Evolutionary conservation across 108 stramenopile species (phyloP).

Genomic region (Cyclotella atomus): DNA sequence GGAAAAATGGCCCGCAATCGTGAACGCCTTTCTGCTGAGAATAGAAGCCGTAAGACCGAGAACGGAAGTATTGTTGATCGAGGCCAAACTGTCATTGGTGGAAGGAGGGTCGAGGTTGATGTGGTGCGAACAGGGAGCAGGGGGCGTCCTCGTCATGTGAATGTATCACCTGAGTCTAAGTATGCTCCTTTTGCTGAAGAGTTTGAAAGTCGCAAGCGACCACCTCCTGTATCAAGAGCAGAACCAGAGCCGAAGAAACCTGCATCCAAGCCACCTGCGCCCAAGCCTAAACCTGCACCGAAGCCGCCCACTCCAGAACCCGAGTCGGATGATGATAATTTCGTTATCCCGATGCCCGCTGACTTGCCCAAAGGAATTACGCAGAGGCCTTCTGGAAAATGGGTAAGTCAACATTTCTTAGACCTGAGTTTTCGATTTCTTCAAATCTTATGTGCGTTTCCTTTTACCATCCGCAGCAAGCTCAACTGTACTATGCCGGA

Average conservation of each 20-base stretch:
- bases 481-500: conserved; percentile 84
- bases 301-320: not conserved
- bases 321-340: conserved; percentile 9
- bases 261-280: not conserved
- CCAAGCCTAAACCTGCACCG: not conserved
- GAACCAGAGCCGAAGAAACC: not conserved
- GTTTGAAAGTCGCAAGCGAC: not conserved
- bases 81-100: not conserved
- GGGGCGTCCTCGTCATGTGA: not conserved
- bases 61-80: not conserved
- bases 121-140: not conserved
- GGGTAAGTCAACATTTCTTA: conserved; percentile 42
- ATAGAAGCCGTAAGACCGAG: too few species aligned
- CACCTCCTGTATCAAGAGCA: not conserved
- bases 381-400: conserved; percentile 86
- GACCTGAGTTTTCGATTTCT: not conserved
- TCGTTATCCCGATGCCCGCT: conserved; percentile 47
- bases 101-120: not conserved
- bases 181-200: not conserved
- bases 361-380: conserved; percentile 81
- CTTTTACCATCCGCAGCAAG: conserved; percentile 50
- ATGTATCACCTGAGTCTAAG: not conserved
- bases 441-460: not conserved
- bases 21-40: not conserved
- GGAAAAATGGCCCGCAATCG: not conserved